Evolutionary conservation across 202 grass and related monocot species (phyloP).

Genomic region (Zizania palustris): DNA sequence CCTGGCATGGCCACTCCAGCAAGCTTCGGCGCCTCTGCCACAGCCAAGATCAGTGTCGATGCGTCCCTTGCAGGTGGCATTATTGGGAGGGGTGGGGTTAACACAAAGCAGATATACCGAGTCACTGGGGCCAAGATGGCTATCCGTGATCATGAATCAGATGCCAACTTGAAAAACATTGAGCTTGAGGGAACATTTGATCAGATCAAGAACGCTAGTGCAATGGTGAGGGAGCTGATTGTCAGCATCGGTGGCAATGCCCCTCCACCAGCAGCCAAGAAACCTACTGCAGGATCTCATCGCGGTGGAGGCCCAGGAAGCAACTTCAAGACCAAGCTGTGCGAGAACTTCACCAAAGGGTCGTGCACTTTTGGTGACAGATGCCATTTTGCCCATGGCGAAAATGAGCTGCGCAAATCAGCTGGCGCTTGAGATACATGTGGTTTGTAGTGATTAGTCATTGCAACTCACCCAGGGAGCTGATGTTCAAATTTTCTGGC

Average conservation of each 20-base stretch:
- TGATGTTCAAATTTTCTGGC: conserved; percentile 21
- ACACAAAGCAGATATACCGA: conserved; percentile 77
- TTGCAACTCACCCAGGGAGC: conserved; percentile 20
- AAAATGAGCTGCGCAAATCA: conserved; percentile 57
- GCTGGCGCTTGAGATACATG: conserved; percentile 34
- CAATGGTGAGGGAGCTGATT: conserved; percentile 73
- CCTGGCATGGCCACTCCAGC: conserved; percentile 48
- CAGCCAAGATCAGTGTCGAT: conserved; percentile 80
- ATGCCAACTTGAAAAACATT: conserved; percentile 71
- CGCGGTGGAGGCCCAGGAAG: conserved; percentile 38
- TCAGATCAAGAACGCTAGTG: conserved; percentile 75
- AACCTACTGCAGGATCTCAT: conserved; percentile 27
- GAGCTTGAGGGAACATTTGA: conserved; percentile 79
- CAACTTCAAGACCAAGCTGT: conserved; percentile 80
- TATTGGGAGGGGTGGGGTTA: conserved; percentile 69
- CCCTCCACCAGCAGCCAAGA: conserved; percentile 9
- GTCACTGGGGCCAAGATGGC: conserved; percentile 60
- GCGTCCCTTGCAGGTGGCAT: conserved; percentile 63
- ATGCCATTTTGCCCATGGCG: conserved; percentile 77
- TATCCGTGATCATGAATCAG: conserved; percentile 70
- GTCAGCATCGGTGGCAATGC: conserved; percentile 49
- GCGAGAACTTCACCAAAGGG: conserved; percentile 72
- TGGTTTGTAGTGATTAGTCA: conserved; percentile 5
- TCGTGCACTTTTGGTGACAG: conserved; percentile 66
- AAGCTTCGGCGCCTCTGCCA: conserved; percentile 68